Evolutionary conservation across 78 protist genomes (phyloP), one percentile per base, ranked within the genome.

Genomic region (Isochrysis galbana): DNA sequence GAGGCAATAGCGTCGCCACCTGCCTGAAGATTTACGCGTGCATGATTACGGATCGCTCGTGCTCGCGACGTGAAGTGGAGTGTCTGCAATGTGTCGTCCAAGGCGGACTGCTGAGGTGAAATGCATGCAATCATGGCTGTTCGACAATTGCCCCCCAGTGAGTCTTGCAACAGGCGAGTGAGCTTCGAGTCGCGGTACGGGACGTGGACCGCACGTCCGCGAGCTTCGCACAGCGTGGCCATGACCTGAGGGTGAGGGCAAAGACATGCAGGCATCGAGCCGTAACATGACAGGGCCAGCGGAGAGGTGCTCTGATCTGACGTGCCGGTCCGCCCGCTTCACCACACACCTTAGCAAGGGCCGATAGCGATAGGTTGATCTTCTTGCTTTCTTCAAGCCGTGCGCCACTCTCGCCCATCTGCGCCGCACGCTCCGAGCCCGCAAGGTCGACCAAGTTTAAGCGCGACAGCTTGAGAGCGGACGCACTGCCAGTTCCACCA

Each of bases 151-250:
- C 98, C 98, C 23, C 98, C 98, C 26, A 97, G 95, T 41, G 98
- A 96, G 83, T 97, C 97, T 45, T 72, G 82, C 82, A 98, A 95
- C 44, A 98, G 94, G 10, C 95, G 93, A 38, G 99, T 98, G 39
- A 98, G 95, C 80, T 93, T 93, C 14, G 96, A 93, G 90, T 97
- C 96, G 39, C 99, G 96, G 94, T 96, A 98, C 34, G 99, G 99
- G 19, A 98, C 82, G 94, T 95, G 95, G 21, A 72, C 82, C 1
- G 87, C 51, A 36, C 87, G 87, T 34, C 32, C 51, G 21, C 87
- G 46, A 55, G 82, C 82, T 1, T 72, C 82, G 44, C 3, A 4
- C 42, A 72, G 82, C 36, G 82, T 72, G 46, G 82, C 32, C n/a
- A 72, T 72, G 38, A 69, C 77, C 77, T 69, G 77, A 5, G 67